Percentiles rank a stretch among this genome's conserved stretches.
Evolutionary conservation across 2,329 filamentous ascomycete genomes (phyloP).

Genomic region (Aspergillus terreus): DNA sequence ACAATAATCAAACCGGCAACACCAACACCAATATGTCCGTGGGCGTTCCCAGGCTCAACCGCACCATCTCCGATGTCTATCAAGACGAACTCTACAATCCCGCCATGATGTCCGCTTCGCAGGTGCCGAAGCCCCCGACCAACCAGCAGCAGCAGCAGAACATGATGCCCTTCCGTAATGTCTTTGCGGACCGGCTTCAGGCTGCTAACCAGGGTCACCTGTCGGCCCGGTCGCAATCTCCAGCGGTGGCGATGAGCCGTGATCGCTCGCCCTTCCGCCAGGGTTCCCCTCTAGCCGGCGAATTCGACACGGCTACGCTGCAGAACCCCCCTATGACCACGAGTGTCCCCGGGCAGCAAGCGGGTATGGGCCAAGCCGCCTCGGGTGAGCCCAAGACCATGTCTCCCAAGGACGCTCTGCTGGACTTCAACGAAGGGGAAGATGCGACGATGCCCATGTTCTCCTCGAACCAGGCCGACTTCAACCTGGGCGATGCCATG

Average conservation of each 20-base stretch:
- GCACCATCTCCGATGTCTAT: constrained; percentile 82
- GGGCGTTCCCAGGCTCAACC: constrained; percentile 70
- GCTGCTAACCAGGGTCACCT: constrained; percentile 73
- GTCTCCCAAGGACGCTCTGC: constrained; percentile 84
- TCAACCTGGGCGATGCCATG: constrained; percentile 44
- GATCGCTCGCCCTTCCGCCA: constrained; percentile 79
- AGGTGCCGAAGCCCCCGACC: constrained; percentile 33
- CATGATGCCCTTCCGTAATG: constrained; percentile 50
- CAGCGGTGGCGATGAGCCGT: constrained; percentile 50
- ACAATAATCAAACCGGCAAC: constrained; percentile 38
- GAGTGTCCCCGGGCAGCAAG: constrained; percentile 30
- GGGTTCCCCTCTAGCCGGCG: constrained; percentile 59
- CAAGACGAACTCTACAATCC: constrained; percentile 77
- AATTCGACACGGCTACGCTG: constrained; percentile 36
- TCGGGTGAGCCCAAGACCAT: constrained; percentile 70
- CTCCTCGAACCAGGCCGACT: constrained; percentile 56
- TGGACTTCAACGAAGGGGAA: constrained; percentile 75
- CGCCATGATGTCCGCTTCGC: constrained; percentile 35
- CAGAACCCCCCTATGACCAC: constrained; percentile 40
- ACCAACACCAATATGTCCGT: constrained; percentile 29
- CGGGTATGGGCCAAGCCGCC: constrained; percentile 26
- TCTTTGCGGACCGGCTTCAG: constrained; percentile 73
- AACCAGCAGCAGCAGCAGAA: constrained; percentile 30
- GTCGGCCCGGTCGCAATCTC: constrained; percentile 58
- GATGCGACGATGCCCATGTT: constrained; percentile 64